Conservation (phyloP, 306 rosid genomes). For the Vigna unguiculata region DNA sequence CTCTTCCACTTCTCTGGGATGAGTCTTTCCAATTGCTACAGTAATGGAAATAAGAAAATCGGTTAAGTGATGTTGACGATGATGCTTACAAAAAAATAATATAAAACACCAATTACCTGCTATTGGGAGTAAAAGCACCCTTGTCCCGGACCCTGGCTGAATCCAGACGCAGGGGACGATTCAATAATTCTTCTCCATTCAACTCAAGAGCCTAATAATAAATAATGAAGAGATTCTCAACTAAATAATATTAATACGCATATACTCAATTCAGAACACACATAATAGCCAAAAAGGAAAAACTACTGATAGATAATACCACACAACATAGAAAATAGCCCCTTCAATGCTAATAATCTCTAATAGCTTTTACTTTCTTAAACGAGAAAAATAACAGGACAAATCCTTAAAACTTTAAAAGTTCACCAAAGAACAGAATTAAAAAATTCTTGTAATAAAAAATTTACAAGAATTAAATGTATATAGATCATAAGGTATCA, state of each 20-base stretch:
- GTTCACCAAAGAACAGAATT: neutral
- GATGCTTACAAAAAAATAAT: neutral
- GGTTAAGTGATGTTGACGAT: neutral
- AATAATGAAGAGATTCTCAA: neutral
- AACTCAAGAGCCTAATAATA: constrained; percentile 63
- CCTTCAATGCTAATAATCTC: neutral
- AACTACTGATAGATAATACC: too few relatives aligned
- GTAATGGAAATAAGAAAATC: neutral
- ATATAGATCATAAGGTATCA: neutral
- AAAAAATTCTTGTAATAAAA: neutral
- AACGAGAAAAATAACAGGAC: too few relatives aligned
- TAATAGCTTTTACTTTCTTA: too few relatives aligned
- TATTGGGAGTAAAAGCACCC: constrained; percentile 65
- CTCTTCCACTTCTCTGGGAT: constrained; percentile 61
- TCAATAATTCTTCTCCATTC: constrained; percentile 57
- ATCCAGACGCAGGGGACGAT: constrained; percentile 70
- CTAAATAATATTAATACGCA: neutral
- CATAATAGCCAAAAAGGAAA: neutral
- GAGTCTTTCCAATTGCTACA: constrained; percentile 60
- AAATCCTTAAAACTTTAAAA: neutral
- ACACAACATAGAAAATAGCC: neutral
- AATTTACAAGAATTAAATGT: neutral
- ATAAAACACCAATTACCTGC: constrained; percentile 45
- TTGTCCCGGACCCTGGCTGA: constrained; percentile 65
- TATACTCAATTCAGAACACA: neutral